Conservation (phyloP, 305 asterid species). For the Solanum hybrid region DNA sequence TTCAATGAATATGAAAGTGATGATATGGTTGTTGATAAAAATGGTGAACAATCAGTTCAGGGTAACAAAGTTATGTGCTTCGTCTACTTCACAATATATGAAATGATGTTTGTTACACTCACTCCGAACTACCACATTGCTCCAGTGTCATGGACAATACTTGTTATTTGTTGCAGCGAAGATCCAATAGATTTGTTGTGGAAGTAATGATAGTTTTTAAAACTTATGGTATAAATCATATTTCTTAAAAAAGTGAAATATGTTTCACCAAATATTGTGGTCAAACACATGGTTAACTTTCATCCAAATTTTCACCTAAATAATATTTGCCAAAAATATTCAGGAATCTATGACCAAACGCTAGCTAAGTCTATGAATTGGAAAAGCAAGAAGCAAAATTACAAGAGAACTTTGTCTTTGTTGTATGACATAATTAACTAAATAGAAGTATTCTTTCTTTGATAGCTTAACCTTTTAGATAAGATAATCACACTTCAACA, state of each 20-base stretch:
- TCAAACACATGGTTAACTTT: background rate
- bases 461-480: background rate
- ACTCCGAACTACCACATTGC: background rate
- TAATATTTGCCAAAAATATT: background rate
- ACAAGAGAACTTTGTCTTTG: background rate
- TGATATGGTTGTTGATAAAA: background rate
- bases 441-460: background rate
- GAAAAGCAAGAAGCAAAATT: background rate
- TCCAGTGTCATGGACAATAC: background rate
- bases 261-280: background rate
- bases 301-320: background rate
- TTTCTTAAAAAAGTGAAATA: background rate
- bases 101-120: background rate
- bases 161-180: background rate
- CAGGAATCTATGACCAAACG: background rate
- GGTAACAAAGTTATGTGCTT: background rate
- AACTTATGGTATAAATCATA: background rate
- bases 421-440: background rate
- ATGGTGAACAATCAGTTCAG: background rate
- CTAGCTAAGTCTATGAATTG: background rate
- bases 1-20: background rate
- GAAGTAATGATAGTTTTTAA: background rate
- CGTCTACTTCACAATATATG: background rate
- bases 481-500: background rate
- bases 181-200: background rate